Evolutionary conservation across 306 rosid genomes (phyloP).

Genomic region (Elaeagnus macrophylla): DNA sequence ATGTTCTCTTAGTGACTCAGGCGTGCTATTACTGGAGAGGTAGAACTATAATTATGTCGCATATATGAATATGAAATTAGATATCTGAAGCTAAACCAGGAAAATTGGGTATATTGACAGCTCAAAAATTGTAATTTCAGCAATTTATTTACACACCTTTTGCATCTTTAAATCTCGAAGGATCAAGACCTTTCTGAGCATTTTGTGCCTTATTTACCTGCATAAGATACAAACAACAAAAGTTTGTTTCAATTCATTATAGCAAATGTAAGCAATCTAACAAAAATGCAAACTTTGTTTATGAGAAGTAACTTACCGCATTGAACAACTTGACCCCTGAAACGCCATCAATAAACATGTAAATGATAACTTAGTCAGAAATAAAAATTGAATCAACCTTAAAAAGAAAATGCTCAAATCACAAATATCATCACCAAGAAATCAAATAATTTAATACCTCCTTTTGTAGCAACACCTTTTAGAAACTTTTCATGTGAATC

Average conservation of each 20-base stretch:
- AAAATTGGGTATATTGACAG: not conserved
- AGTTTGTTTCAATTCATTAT: slow-evolving; percentile 1
- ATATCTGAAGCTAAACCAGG: not conserved
- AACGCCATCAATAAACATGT: slow-evolving; percentile 33
- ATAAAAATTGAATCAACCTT: slow-evolving; percentile 7
- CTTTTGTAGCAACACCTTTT: slow-evolving; percentile 79
- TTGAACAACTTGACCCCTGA: slow-evolving; percentile 93
- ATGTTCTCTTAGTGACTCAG: not conserved
- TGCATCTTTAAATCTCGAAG: slow-evolving; percentile 70
- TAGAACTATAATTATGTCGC: not conserved
- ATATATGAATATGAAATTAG: not conserved
- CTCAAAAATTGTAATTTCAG: slow-evolving; percentile 2
- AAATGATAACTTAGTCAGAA: slow-evolving; percentile 28
- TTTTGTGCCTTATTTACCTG: slow-evolving; percentile 93
- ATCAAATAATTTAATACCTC: slow-evolving; percentile 39
- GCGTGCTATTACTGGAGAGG: not conserved
- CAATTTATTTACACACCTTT: slow-evolving; percentile 47
- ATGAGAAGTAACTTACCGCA: slow-evolving; percentile 60
- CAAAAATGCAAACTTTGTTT: not conserved
- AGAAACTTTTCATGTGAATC: slow-evolving; percentile 67
- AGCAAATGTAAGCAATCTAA: slow-evolving; percentile 8
- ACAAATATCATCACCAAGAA: slow-evolving; percentile 5
- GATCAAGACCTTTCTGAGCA: slow-evolving; percentile 73
- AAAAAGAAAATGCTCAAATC: not conserved
- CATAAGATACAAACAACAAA: slow-evolving; percentile 19